A percentile compares a stretch with the other conserved stretches of the same genome.
Conservation (phyloP, 345 rosid genomes). For the Cardamine chenopodiifolia region DNA sequence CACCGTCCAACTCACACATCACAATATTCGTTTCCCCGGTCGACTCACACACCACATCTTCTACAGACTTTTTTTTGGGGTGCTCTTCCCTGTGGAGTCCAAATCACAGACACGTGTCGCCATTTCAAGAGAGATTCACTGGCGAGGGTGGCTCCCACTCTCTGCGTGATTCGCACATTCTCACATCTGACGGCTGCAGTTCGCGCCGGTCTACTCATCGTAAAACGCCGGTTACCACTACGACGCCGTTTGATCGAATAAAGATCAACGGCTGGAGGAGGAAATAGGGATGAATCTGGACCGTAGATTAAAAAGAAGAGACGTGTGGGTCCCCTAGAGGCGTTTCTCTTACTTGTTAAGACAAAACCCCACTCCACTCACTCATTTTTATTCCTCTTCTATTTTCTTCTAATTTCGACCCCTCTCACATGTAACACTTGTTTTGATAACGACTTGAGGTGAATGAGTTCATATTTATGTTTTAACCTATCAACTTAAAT, state of each 20-base stretch:
- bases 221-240: not conserved
- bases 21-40: conserved; percentile 26
- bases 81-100: conserved; percentile 19
- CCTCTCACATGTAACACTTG: not conserved
- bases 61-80: not conserved
- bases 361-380: not conserved
- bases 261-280: not conserved
- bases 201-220: conserved; percentile 19
- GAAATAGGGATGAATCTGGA: not conserved
- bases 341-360: conserved; percentile 21
- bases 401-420: conserved; percentile 4
- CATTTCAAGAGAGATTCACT: conserved; percentile 5
- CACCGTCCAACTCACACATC: conserved; percentile 40
- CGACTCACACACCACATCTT: conserved; percentile 24
- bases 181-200: conserved; percentile 17
- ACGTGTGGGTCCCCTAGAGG: not conserved
- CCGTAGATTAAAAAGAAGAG: not conserved
- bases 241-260: not conserved
- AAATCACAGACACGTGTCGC: conserved; percentile 11
- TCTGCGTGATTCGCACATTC: conserved; percentile 1
- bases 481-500: not conserved
- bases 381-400: not conserved
- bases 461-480: not conserved
- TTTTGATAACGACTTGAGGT: not conserved
- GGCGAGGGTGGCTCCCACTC: not conserved